These are phyloP conservation scores for Amanita exitialis DNA, from an alignment of 768 basidiomycete species.

Conservation along the genomic window DNA sequence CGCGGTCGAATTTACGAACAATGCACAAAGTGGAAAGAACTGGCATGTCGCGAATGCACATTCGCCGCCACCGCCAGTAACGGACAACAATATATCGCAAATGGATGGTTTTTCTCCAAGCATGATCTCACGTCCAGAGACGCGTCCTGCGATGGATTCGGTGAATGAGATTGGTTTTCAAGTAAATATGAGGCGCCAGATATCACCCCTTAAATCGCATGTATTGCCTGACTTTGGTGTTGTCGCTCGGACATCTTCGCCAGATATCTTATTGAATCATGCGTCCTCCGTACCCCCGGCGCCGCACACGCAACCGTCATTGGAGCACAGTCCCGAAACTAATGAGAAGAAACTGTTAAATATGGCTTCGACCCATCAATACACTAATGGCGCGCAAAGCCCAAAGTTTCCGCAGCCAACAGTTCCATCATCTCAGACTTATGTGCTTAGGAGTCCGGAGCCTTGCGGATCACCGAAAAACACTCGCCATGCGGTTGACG, in stretches of 20 bases:
- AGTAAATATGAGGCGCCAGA: background rate
- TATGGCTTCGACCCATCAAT: background rate
- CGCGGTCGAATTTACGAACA: background rate
- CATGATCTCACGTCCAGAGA: background rate
- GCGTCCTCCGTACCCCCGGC: background rate
- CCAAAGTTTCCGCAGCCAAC: background rate
- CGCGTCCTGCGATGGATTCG: background rate
- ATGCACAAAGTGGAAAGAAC: background rate
- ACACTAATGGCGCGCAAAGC: background rate
- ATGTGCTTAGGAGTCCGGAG: background rate
- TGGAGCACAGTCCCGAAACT: background rate
- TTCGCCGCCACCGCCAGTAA: background rate
- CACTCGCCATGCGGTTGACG: conserved; percentile 10
- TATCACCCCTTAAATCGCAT: background rate
- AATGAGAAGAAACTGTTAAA: background rate
- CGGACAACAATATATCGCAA: background rate
- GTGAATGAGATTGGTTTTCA: background rate
- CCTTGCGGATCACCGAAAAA: conserved; percentile 4
- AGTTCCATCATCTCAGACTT: background rate
- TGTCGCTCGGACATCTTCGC: conserved; percentile 1
- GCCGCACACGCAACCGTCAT: background rate
- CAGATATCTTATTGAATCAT: background rate
- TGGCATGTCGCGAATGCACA: background rate
- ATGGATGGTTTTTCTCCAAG: background rate
- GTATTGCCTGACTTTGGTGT: background rate